phyloP scores from a whole-genome alignment of 139 green algal genomes.

The Klebsormidium nitens region DNA sequence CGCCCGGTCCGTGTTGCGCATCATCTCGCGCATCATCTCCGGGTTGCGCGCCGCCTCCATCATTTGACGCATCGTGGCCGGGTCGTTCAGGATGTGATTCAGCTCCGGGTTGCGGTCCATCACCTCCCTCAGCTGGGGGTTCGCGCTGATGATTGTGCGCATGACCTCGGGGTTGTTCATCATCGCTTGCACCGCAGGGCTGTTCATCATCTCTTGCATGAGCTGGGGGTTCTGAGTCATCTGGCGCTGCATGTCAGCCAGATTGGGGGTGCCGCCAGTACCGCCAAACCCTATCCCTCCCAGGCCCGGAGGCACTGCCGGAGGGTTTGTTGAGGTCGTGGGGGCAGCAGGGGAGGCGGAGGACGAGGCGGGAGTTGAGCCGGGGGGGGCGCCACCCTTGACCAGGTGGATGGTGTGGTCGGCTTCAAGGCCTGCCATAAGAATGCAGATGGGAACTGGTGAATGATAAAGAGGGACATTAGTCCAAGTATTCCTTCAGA shows the following conservation, averaged over 20 bases:
- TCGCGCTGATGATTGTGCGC: slow-evolving; percentile 64
- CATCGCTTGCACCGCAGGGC: slow-evolving; percentile 61
- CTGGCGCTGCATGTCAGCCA: slow-evolving; percentile 38
- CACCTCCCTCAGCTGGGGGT: slow-evolving; percentile 68
- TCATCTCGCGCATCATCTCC: slow-evolving; percentile 89
- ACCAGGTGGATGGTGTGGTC: slow-evolving; percentile 48
- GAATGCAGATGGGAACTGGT: slow-evolving; percentile 36
- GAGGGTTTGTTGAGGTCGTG: neutral
- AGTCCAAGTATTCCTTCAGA: neutral
- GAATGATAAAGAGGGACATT: neutral
- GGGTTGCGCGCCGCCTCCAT: slow-evolving; percentile 77
- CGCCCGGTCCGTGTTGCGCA: slow-evolving; percentile 67
- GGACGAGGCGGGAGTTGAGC: neutral
- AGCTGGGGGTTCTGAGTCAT: slow-evolving; percentile 45
- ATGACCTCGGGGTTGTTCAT: slow-evolving; percentile 80
- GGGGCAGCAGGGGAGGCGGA: slow-evolving; percentile 5
- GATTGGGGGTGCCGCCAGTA: neutral
- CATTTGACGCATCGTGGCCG: slow-evolving; percentile 71
- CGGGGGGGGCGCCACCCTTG: slow-evolving; percentile 8
- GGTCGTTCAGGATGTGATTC: slow-evolving; percentile 81
- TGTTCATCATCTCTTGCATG: slow-evolving; percentile 66
- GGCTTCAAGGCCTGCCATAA: slow-evolving; percentile 34
- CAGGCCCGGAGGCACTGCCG: slow-evolving; percentile 12
- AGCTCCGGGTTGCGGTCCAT: slow-evolving; percentile 89
- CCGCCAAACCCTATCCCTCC: neutral